Conservation (phyloP, 1,284 basidiomycete species). For the Austroboletus niveus region DNA sequence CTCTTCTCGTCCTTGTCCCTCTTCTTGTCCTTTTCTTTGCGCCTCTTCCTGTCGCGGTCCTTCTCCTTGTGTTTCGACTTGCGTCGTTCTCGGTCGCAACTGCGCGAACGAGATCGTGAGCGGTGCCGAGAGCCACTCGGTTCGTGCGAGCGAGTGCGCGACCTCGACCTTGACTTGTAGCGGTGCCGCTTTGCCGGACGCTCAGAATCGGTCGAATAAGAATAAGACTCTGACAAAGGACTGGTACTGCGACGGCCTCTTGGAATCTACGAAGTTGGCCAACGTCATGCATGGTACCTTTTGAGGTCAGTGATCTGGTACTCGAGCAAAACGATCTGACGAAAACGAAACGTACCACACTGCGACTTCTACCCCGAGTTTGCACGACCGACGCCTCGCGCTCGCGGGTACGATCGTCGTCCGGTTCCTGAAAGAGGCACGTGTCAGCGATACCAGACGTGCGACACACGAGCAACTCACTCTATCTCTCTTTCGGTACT, state of each 20-base stretch:
- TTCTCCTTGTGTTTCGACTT: conserved; percentile 26
- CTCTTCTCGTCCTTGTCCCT: conserved; percentile 37
- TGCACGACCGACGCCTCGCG: conserved; percentile 1
- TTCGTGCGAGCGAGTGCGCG: conserved; percentile 21
- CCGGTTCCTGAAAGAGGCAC: conserved; percentile 9
- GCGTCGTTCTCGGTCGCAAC: conserved; percentile 19
- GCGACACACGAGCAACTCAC: neutral
- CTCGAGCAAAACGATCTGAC: neutral
- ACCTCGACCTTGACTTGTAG: conserved; percentile 13
- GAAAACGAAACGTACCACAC: conserved; percentile 29
- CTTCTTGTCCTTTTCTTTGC: conserved; percentile 7
- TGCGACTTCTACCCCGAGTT: conserved; percentile 20
- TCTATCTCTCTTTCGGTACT: conserved; percentile 10
- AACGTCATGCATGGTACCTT: conserved; percentile 19
- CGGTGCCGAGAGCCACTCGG: conserved; percentile 8
- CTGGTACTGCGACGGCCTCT: conserved; percentile 13
- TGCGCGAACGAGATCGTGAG: conserved; percentile 22
- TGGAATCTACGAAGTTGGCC: conserved; percentile 19
- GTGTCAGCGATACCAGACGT: no score
- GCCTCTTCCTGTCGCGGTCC: conserved; percentile 13
- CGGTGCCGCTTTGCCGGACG: conserved; percentile 10
- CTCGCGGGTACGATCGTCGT: neutral
- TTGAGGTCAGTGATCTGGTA: conserved; percentile 20
- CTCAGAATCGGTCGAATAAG: conserved; percentile 13
- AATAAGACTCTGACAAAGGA: conserved; percentile 12